Evolutionary conservation across 2,329 filamentous ascomycete genomes (phyloP), one percentile per base, ranked within the genome.

Genomic region (Calonectria multiphialidica): DNA sequence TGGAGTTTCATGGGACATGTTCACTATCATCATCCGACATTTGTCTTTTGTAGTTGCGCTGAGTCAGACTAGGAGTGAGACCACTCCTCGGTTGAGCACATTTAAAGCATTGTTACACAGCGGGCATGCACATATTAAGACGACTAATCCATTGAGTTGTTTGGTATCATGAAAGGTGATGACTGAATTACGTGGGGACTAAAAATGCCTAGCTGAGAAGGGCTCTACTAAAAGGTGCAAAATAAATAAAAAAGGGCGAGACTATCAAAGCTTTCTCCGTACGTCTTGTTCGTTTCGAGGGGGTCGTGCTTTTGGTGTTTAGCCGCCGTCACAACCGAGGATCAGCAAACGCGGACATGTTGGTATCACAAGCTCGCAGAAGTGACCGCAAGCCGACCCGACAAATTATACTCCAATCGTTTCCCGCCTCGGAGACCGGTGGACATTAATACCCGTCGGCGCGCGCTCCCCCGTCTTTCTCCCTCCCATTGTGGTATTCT

Each of bases 131-230:
- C 45, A 72, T 50, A 72, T 55, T 30, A 73, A 44, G 66, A 40
- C 44, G 13, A 21, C 37, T n/a, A 64, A 23, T 61, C 45, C 21
- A 37, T 30, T 23, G 72, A 66, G 47, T 35, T 66, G 81, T 35
- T 79, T 87, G 86, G 85, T 88, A 88, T 88, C 86, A 85, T 82
- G 83, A 77, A 70, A 78, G 73, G 66, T 81, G 82, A 80, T 80
- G 83, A 86, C 75, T 82, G 76, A 82, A 83, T 87, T 87, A 88
- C 85, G 87, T 86, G 82, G 81, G 84, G 82, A 83, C 83, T 86
- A 86, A 83, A 81, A 81, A 78, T 81, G 79, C 79, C 81, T 81
- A 81, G 80, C 82, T 81, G 80, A 79, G 73, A 80, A 79, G 77
- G 80, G 76, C 77, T 81, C 79, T 78, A 79, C 77, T 80, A 78